Percentiles rank a stretch among this genome's conserved stretches.
phyloP scores from a whole-genome alignment of 176 grass and related monocot species.

The Tillandsia leiboldiana region DNA sequence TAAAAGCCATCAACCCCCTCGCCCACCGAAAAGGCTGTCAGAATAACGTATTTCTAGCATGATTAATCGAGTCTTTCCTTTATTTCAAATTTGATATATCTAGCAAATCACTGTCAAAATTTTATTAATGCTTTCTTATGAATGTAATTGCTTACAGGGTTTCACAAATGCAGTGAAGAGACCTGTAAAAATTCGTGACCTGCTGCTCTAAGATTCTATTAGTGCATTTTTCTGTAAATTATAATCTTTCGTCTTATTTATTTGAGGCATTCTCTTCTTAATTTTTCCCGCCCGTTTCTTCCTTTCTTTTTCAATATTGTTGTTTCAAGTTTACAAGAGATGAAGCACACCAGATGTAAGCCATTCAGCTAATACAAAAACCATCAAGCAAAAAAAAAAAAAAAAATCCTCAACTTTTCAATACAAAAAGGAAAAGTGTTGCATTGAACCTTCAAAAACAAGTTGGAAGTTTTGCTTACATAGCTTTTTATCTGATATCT shows the following conservation, averaged over 20 bases:
- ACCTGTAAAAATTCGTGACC: conserved; percentile 67
- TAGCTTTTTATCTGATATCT: no score
- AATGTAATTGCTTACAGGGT: conserved; percentile 47
- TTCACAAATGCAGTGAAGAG: conserved; percentile 98
- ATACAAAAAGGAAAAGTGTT: no score
- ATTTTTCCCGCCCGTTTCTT: neutral
- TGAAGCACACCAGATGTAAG: neutral
- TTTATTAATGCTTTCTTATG: conserved; percentile 7
- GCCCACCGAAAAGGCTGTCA: neutral
- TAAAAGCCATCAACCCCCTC: neutral
- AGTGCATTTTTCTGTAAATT: conserved; percentile 24
- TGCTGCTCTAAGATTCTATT: conserved; percentile 45
- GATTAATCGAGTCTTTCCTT: neutral
- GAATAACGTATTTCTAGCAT: neutral
- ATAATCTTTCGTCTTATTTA: neutral
- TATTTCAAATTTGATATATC: neutral
- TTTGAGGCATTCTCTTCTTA: neutral
- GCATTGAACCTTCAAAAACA: no score
- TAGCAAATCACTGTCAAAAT: neutral
- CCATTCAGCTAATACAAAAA: neutral
- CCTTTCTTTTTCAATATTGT: neutral
- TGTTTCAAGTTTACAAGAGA: neutral
- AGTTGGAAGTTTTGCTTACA: no score
- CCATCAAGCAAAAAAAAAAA: neutral
- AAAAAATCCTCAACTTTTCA: no score